Conservation (phyloP, 176 grass and related monocot species). For the Coix lacrymajobi region DNA sequence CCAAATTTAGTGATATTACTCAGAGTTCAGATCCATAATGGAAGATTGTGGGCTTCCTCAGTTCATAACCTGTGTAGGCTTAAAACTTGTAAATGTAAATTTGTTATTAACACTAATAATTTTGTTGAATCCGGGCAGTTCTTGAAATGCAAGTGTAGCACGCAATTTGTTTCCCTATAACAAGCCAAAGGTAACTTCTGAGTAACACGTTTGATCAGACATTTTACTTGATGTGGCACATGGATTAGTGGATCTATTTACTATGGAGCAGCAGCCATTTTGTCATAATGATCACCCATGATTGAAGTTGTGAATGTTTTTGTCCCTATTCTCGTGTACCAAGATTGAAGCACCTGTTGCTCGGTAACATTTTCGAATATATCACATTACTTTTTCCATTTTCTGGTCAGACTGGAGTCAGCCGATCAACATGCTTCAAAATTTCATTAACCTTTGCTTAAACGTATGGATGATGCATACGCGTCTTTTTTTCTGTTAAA, state of each 20-base stretch:
- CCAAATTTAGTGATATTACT: constrained; percentile 21
- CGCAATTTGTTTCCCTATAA: neutral
- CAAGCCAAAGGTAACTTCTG: neutral
- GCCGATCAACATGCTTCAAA: neutral
- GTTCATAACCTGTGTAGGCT: neutral
- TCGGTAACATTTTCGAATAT: neutral
- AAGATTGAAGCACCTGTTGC: neutral
- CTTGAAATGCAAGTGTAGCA: neutral
- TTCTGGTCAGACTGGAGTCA: neutral
- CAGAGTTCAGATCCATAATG: neutral
- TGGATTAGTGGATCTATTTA: neutral
- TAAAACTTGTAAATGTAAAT: constrained; percentile 30
- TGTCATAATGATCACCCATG: neutral
- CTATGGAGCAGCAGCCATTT: neutral
- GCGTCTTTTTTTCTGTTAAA: neutral
- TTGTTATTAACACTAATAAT: constrained; percentile 7
- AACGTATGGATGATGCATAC: neutral
- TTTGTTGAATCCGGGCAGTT: constrained; percentile 25
- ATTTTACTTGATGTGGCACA: neutral
- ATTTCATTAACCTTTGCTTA: neutral
- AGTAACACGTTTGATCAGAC: neutral
- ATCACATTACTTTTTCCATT: neutral
- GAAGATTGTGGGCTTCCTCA: neutral
- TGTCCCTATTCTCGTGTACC: neutral
- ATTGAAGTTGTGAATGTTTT: neutral